Base-by-base conservation (phyloP, 352 stramenopile species). In the Pythium plurisporium region DNA sequence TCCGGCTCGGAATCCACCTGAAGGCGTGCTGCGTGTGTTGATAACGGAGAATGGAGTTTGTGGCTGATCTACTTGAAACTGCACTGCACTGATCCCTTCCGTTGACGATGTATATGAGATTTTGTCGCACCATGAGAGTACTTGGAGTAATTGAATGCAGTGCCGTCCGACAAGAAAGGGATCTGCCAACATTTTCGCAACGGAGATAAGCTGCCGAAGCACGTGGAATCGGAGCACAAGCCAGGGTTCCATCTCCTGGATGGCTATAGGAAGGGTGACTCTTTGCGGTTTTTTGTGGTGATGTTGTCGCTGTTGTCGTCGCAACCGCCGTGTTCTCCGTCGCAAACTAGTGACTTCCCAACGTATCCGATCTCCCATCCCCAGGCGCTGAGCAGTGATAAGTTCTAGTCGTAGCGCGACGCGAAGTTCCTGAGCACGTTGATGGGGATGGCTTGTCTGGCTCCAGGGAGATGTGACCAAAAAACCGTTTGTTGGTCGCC, bases 181-280 rank as follows among this genome's bases (percentile, higher is more conserved):
- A 29, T 89, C 70, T 4, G 62, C 64, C 2, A 88, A 58, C 64
- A 82, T 72, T 36, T 82, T 85, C 5, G 82, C 62, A 38, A 89
- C 68, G 2, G 68, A 74, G 38, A 92, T 47, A 8, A 93, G 74
- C 59, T 94, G 85, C 6, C 85, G 76, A 29, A 94, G 65, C 0
- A 91, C 77, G 45, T 93, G 79, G 37, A 94, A 87, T 14, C 81
- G 76, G 30, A 93, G 66, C 31, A 76, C 62, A 27, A 91, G 67
- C 85, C 85, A 94, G 33, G 71, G 71, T 50, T 82, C 68, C 1
- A 59, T 50, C 15, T 57, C 59, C 11, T 40, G 44, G 2, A 44
- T 34, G 2, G 47, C 37, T 37, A 51, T 62, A 22, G 36, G 54
- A 15, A 64, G 42, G 20, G 66, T 53, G 22, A 63, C 45, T 33